A percentile compares a stretch with the other conserved stretches of the same genome.
Conservation (phyloP, 805 yeast species). For the Saturnispora serradocipensis region DNA sequence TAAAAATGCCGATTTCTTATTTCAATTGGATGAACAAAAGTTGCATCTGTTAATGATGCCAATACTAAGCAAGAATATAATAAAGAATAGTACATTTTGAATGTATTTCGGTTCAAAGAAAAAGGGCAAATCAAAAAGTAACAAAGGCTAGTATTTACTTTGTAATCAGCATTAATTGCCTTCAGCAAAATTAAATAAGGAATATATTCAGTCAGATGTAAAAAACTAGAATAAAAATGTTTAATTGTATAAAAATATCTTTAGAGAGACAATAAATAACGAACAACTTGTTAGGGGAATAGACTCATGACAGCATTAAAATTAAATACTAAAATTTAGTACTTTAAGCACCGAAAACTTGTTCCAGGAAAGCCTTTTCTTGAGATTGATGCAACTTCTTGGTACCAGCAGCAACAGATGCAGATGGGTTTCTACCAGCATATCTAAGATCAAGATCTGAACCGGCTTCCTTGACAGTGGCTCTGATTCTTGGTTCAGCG, state of each 20-base stretch:
- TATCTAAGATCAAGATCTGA: slow-evolving; percentile 56
- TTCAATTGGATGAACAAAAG: slow-evolving; percentile 47
- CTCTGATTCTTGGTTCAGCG: slow-evolving; percentile 74
- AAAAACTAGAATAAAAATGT: not conserved
- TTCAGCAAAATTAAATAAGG: not conserved
- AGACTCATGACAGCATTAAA: not conserved
- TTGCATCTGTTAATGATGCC: not conserved
- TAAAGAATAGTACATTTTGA: not conserved
- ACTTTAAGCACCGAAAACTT: slow-evolving; percentile 42
- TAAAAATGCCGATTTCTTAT: slow-evolving; percentile 64
- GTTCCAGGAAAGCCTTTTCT: slow-evolving; percentile 78
- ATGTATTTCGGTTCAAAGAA: not conserved
- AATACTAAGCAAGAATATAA: not conserved
- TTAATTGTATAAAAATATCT: not conserved
- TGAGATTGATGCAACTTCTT: slow-evolving; percentile 81
- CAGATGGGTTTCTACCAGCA: slow-evolving; percentile 97
- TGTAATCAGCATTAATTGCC: not conserved
- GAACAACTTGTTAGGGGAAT: not conserved
- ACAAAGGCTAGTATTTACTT: not conserved
- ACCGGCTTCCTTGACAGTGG: slow-evolving; percentile 68
- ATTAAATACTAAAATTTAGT: not conserved
- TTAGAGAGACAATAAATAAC: not conserved
- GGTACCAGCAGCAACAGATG: slow-evolving; percentile 96
- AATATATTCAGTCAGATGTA: not conserved
- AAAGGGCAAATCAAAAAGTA: not conserved